Evolutionary conservation across 345 rosid species (phyloP).

Genomic region (Camelina hispida): DNA sequence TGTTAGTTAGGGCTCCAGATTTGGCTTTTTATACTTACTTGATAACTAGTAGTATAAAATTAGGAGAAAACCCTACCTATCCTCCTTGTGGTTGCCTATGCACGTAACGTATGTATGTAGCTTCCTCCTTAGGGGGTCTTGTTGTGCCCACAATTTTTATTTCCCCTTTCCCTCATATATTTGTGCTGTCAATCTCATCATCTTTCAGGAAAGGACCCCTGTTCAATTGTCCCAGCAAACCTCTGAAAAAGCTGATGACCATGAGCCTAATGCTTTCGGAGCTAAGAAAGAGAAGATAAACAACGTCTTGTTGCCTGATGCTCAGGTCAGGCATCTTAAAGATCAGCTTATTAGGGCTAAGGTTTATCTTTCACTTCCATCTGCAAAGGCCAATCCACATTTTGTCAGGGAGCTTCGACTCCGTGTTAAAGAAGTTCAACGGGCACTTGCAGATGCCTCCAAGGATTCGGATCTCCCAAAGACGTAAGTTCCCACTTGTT

Average conservation of each 20-base stretch:
- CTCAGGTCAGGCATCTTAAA: constrained; percentile 74
- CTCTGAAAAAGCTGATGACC: constrained; percentile 42
- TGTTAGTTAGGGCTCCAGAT: too few relatives aligned
- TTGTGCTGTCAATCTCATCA: background rate
- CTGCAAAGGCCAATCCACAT: constrained; percentile 67
- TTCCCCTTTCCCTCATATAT: background rate
- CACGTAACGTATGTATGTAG: too few relatives aligned
- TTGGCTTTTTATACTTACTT: too few relatives aligned
- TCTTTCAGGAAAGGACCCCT: constrained; percentile 42
- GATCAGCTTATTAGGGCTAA: constrained; percentile 93
- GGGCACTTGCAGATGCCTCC: constrained; percentile 71
- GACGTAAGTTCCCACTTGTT: constrained; percentile 54
- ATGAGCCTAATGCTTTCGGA: constrained; percentile 45
- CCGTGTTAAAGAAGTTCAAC: constrained; percentile 82
- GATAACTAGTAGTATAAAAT: too few relatives aligned
- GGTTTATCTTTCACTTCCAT: constrained; percentile 86
- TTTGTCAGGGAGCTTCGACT: constrained; percentile 83
- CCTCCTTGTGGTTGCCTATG: too few relatives aligned
- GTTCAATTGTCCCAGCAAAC: constrained; percentile 47
- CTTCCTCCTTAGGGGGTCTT: too few relatives aligned
- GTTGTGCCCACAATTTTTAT: background rate
- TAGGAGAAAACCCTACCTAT: too few relatives aligned
- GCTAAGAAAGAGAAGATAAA: constrained; percentile 49
- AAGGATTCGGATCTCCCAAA: constrained; percentile 82
- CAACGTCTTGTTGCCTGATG: constrained; percentile 52